Evolutionary conservation across 1,139 yeast genomes (phyloP).

Genomic region (Kurtzmaniella quercitrusa): DNA sequence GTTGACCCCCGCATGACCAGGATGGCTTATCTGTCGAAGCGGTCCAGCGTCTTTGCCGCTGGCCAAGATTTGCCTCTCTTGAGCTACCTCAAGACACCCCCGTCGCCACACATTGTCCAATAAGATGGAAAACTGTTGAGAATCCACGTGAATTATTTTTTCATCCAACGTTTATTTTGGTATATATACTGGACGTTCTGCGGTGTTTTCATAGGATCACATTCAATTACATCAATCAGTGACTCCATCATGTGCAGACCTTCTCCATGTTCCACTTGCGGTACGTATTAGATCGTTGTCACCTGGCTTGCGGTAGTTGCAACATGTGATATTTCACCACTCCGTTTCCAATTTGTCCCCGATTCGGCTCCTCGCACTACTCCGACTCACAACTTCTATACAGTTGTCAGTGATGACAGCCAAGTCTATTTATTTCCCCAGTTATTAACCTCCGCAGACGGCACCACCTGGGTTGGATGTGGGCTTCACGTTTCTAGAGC

Average conservation of each 20-base stretch:
- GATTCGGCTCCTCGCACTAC: too few relatives aligned
- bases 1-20: background rate
- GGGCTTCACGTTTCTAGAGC: constrained; percentile 41
- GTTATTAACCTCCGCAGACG: constrained; percentile 12
- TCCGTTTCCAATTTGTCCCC: too few relatives aligned
- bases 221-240: background rate
- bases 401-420: background rate
- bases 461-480: constrained; percentile 43
- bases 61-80: background rate
- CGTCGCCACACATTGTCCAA: background rate
- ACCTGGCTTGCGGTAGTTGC: background rate
- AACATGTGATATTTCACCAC: background rate
- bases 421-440: background rate
- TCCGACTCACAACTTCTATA: too few relatives aligned
- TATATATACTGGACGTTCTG: background rate
- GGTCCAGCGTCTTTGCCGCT: too few relatives aligned
- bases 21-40: too few relatives aligned
- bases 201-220: background rate
- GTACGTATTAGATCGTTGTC: constrained; percentile 10
- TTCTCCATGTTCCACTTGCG: constrained; percentile 15
- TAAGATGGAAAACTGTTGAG: background rate
- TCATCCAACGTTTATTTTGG: background rate
- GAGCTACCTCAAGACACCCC: background rate
- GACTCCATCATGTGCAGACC: constrained; percentile 16
- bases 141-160: background rate